A percentile compares a stretch with the other conserved stretches of the same genome.
Evolutionary conservation across 1,139 yeast species (phyloP).

Genomic region (Lodderomyces elongisporus): DNA sequence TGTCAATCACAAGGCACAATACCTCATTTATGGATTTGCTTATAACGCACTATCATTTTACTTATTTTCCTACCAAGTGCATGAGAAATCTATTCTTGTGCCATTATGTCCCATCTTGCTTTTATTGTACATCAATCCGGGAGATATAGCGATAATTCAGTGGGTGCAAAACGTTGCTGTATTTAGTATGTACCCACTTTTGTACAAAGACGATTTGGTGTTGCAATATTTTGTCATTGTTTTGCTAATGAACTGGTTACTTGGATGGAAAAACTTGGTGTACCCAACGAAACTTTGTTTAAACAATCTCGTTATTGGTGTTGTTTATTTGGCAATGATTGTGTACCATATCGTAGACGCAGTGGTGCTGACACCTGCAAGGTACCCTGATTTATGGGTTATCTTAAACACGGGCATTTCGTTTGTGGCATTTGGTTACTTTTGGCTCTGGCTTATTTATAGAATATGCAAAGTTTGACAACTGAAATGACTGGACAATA

Average conservation of each 20-base stretch:
- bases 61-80: constrained; percentile 91
- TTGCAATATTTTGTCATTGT: constrained; percentile 66
- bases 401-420: constrained; percentile 68
- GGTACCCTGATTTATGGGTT: constrained; percentile 83
- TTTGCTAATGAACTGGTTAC: constrained; percentile 75
- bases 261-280: constrained; percentile 35
- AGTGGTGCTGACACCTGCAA: constrained; percentile 46
- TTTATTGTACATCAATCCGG: constrained; percentile 52
- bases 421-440: constrained; percentile 67
- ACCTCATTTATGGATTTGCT: constrained; percentile 63
- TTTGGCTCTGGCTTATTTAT: constrained; percentile 73
- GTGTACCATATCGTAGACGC: constrained; percentile 53
- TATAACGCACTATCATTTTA: constrained; percentile 85
- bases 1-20: constrained; percentile 10
- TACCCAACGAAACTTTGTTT: constrained; percentile 24
- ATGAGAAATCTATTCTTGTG: constrained; percentile 83
- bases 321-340: constrained; percentile 55
- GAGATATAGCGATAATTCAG: constrained; percentile 63
- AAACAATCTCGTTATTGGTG: constrained; percentile 53
- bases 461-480: constrained; percentile 13
- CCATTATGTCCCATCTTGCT: constrained; percentile 84
- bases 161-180: constrained; percentile 86
- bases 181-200: constrained; percentile 84
- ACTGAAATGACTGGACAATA: too few relatives aligned
- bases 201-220: constrained; percentile 66